These are phyloP conservation scores for Penicillium fuscoglaucum DNA, from an alignment of 2,329 filamentous ascomycete species.

Conservation along the genomic window DNA sequence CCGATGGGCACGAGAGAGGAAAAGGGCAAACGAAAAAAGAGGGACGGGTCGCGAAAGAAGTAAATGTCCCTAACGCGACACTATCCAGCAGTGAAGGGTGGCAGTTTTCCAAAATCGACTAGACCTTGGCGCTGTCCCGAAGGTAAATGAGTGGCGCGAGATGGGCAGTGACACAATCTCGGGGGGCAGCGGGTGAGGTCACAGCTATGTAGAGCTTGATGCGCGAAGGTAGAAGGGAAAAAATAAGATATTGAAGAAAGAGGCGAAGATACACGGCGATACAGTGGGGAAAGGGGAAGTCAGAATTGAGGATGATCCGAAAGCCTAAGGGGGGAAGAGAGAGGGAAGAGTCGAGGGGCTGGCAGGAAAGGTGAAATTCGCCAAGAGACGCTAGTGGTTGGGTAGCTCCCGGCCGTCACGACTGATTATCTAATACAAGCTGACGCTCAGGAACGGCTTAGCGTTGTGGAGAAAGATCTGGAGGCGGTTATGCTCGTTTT, in stretches of 20 bases:
- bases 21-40: not conserved
- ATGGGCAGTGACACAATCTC: slow-evolving; percentile 9
- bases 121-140: slow-evolving; percentile 4
- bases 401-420: slow-evolving; percentile 26
- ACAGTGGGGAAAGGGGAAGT: slow-evolving; percentile 9
- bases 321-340: slow-evolving; percentile 22
- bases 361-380: slow-evolving; percentile 30
- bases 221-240: slow-evolving; percentile 7
- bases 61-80: slow-evolving; percentile 9
- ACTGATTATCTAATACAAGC: slow-evolving; percentile 17
- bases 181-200: slow-evolving; percentile 8
- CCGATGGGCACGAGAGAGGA: not conserved
- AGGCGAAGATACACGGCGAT: slow-evolving; percentile 7
- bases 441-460: slow-evolving; percentile 22
- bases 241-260: slow-evolving; percentile 6
- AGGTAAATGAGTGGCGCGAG: slow-evolving; percentile 9
- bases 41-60: not conserved
- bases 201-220: slow-evolving; percentile 10
- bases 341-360: slow-evolving; percentile 30
- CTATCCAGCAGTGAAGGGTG: slow-evolving; percentile 9
- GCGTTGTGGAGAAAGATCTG: slow-evolving; percentile 26
- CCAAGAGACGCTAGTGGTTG: slow-evolving; percentile 30
- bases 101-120: slow-evolving; percentile 3
- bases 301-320: slow-evolving; percentile 13
- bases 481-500: slow-evolving; percentile 22